Evolutionary conservation across 805 yeast genomes (phyloP).

Genomic region (Teunomyces gatunensis): DNA sequence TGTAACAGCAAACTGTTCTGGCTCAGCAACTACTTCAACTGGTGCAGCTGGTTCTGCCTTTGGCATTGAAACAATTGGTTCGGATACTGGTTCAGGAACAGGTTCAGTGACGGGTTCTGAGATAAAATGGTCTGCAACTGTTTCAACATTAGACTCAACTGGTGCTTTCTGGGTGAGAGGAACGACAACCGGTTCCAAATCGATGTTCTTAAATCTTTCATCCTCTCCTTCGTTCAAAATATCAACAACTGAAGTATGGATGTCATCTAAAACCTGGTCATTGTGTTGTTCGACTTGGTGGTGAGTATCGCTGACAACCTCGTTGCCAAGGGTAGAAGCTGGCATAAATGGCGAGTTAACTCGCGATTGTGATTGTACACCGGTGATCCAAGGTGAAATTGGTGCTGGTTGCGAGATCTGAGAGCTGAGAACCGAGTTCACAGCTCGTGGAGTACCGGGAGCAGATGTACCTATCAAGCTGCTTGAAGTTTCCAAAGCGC

Average conservation of each 20-base stretch:
- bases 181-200: background rate
- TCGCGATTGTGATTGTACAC: slow-evolving; percentile 32
- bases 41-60: background rate
- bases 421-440: slow-evolving; percentile 19
- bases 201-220: slow-evolving; percentile 1
- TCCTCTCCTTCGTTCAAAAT: slow-evolving; percentile 32
- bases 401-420: slow-evolving; percentile 36
- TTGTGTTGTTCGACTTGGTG: slow-evolving; percentile 6
- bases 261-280: slow-evolving; percentile 34
- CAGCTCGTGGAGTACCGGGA: slow-evolving; percentile 30
- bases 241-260: slow-evolving; percentile 41
- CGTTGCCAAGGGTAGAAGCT: slow-evolving; percentile 3
- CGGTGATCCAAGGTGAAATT: slow-evolving; percentile 41
- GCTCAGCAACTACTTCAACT: background rate
- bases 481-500: slow-evolving; percentile 23
- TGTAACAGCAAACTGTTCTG: slow-evolving; percentile 1
- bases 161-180: background rate
- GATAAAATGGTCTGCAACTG: background rate
- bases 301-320: background rate
- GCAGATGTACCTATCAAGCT: slow-evolving; percentile 18
- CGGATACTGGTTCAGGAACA: background rate
- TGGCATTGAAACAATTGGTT: background rate
- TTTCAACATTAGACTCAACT: background rate
- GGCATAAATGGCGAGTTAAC: slow-evolving; percentile 42
- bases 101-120: background rate